Base-by-base conservation (phyloP, 2,329 filamentous ascomycete species). In the Aspergillus felis region DNA sequence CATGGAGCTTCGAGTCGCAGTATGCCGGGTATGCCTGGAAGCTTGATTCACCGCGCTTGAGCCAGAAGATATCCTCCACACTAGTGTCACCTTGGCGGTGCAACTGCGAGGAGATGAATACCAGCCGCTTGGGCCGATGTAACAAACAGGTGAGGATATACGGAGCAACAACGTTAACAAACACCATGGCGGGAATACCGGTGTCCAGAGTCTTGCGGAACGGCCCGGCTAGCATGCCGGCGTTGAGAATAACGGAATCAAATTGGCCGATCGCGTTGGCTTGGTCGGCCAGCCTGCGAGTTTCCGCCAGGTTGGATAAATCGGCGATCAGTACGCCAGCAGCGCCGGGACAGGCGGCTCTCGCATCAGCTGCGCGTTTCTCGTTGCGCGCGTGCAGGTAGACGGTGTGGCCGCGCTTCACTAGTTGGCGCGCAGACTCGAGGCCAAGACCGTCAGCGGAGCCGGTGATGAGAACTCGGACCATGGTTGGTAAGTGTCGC, bases 171-270 rank as follows among this genome's bases (percentile, higher is more conserved):
- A 77, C 80, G 65, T 86, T 85, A 55, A 84, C 80, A 2, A 80
- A 77, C 46, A 82, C 79, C 12, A 82, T 68, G 9, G 73, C 71
- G 0, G 80, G 76, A 17, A 82, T 69, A 28, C 76, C 78, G 38
- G 79, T 74, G 10, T 66, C 68, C 1, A 76, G 79, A 17, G 62
- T 69, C 57, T 75, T 78, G 59, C 66, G 71, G 62, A 67, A 74
- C 42, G 65, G 71, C 17, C 77, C 77, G 29, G 68, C 69, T 54
- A 77, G 77, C 25, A 83, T 61, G 3, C 82, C 82, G 0, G 83
- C 83, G 59, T 85, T 86, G 70, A 85, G 83, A 29, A 86, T 74
- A 20, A 86, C 71, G 32, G 76, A 76, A 65, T 86, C 83, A 64
- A 81, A 85, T 0, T 75, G 70, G 0, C 81, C 82, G 4, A 78